Evolutionary conservation across 2,329 filamentous ascomycete species (phyloP).

Genomic region (Curvularia lunata): DNA sequence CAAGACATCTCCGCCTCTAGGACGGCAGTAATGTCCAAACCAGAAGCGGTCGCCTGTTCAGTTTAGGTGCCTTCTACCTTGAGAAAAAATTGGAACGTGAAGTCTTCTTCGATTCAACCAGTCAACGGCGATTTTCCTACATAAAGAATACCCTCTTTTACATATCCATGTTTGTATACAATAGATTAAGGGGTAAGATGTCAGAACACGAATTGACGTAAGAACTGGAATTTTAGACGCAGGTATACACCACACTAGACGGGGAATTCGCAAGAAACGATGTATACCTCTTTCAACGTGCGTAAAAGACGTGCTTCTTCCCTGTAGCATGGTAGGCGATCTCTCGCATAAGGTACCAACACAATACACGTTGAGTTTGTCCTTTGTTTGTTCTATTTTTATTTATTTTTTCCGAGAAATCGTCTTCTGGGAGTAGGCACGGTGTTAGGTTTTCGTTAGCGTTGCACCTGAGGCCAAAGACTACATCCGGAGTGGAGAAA

Average conservation of each 20-base stretch:
- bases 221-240: not conserved
- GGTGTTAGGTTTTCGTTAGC: not conserved
- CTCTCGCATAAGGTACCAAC: not conserved
- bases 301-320: not conserved
- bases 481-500: not conserved
- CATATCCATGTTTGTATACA: not conserved
- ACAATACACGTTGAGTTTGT: not conserved
- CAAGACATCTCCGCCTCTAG: constrained; percentile 2
- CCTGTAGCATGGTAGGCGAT: not conserved
- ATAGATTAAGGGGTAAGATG: constrained; percentile 1
- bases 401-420: no score
- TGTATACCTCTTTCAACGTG: not conserved
- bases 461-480: not conserved
- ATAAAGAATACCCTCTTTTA: not conserved
- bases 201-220: constrained; percentile 2
- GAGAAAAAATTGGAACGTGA: not conserved
- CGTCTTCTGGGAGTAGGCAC: not conserved
- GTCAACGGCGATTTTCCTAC: not conserved
- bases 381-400: not conserved
- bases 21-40: not conserved
- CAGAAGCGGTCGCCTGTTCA: not conserved
- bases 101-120: not conserved
- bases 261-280: not conserved
- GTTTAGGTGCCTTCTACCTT: not conserved
- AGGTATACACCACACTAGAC: not conserved